Percentiles rank a stretch among this genome's conserved stretches.
These are phyloP conservation scores for Aureobasidium sp. DNA, from an alignment of 2,329 filamentous ascomycete species.

Conservation along the genomic window DNA sequence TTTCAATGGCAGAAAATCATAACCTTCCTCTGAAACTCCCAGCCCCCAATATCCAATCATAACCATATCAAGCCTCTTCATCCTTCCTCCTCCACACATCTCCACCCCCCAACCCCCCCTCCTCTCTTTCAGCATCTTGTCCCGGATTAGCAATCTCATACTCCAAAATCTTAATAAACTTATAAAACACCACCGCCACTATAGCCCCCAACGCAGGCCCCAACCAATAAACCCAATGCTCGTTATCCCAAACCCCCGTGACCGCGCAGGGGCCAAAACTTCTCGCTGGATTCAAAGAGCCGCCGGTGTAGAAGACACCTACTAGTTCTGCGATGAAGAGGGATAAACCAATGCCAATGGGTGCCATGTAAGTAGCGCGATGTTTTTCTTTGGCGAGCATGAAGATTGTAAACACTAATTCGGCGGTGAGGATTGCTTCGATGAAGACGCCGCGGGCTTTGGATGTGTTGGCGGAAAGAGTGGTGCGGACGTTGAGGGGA, in stretches of 20 bases:
- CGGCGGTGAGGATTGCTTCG: conserved; percentile 44
- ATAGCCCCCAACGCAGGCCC: conserved; percentile 34
- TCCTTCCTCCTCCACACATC: no score
- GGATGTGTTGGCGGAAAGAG: conserved; percentile 37
- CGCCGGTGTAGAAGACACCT: conserved; percentile 40
- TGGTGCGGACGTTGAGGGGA: conserved; percentile 38
- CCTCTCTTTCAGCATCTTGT: no score
- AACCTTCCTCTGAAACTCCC: no score
- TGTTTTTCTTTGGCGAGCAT: conserved; percentile 46
- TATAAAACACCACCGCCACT: conserved; percentile 37
- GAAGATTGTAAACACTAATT: conserved; percentile 47
- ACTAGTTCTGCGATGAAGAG: conserved; percentile 52
- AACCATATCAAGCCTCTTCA: no score
- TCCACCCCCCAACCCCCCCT: no score
- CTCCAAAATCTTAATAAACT: conserved; percentile 37
- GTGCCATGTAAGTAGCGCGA: conserved; percentile 50
- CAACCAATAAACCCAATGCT: conserved; percentile 39
- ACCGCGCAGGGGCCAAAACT: conserved; percentile 38
- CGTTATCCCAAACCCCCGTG: conserved; percentile 30
- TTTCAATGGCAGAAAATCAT: no score
- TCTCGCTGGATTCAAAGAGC: conserved; percentile 39
- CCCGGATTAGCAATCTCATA: conserved; percentile 37
- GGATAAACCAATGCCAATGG: conserved; percentile 46
- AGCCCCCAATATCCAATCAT: no score
- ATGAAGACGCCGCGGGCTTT: conserved; percentile 45